A percentile compares a stretch with the other conserved stretches of the same genome.
These are phyloP conservation scores for Verticillium longisporum DNA, from an alignment of 2,329 filamentous ascomycete genomes.

Conservation along the genomic window DNA sequence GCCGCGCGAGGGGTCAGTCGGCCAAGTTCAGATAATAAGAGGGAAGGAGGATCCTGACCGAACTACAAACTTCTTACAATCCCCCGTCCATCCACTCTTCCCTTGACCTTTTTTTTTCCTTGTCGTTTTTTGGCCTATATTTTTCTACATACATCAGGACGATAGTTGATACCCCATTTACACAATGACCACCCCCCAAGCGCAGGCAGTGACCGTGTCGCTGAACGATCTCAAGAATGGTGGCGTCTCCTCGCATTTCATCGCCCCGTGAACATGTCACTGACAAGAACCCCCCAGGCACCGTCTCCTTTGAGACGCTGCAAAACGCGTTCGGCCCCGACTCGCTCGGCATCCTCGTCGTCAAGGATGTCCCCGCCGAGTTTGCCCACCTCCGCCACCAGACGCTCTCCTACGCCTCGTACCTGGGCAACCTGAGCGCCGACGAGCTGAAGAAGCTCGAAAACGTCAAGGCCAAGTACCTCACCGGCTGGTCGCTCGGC, in stretches of 20 bases:
- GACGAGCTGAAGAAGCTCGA: conserved; percentile 59
- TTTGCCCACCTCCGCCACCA: conserved; percentile 67
- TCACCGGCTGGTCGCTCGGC: conserved; percentile 72
- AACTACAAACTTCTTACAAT: background rate
- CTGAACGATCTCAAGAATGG: conserved; percentile 54
- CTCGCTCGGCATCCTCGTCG: conserved; percentile 88
- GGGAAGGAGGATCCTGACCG: background rate
- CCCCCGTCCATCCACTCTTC: no score
- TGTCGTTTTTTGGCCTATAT: background rate
- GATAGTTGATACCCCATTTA: no score
- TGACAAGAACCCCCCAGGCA: conserved; percentile 35
- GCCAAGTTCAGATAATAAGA: background rate
- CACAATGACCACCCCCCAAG: background rate
- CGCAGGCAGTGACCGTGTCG: conserved; percentile 53
- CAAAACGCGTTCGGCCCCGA: conserved; percentile 82
- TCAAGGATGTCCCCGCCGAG: conserved; percentile 70
- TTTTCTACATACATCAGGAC: background rate
- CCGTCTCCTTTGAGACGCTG: conserved; percentile 60
- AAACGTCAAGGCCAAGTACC: conserved; percentile 54
- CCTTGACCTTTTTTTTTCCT: background rate
- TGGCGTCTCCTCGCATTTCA: conserved; percentile 21
- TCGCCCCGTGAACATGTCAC: background rate
- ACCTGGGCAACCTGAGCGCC: conserved; percentile 73
- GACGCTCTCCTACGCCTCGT: conserved; percentile 80
- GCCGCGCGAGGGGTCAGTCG: background rate